Base-by-base conservation (phyloP, 192 early-diverging fungal genomes). In the Dimargaris cristalligena region DNA sequence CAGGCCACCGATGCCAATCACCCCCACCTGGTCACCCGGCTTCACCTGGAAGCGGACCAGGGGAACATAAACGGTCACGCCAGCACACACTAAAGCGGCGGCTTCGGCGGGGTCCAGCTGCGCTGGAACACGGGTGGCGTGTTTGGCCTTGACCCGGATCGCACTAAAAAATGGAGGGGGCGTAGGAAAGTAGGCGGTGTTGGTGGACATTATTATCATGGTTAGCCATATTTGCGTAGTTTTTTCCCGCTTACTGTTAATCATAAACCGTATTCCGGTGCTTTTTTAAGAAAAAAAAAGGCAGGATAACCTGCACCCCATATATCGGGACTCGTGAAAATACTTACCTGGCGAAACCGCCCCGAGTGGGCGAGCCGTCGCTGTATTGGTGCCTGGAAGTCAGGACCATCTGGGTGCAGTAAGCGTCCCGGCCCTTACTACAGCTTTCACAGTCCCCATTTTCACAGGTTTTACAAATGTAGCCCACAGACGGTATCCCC, bases 1-100 rank as follows among this genome's bases (percentile, higher is more conserved):
- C n/a, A 86, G 65, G 45, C 79, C 79, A 14, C 84, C 84, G 35
- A 86, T 72, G 20, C 84, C 84, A 16, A 76, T 67, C 47, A 86
- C 65, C 51, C 75, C 84, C 52, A 86, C 79, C 0, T 41, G 48
- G 47, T 66, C 67, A 0, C 71, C 68, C 1, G 71, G 46, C 28
- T 68, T 71, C 44, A 78, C 68, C 4, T 78, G 62, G 34, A 67
- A 48, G 6, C 69, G 68, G 44, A 67, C 64, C 23, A 87, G 69
- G 23, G 83, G 72, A 14, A 64, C 33, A 51, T 66, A 85, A 28
- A 66, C 63, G 13, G 76, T 76, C 9, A 78, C 72, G 8, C 85
- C 85, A 16, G 84, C 84, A 61, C 85, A 86, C 44, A 86, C 70
- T 54, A 87, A 55, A 3, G 83, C 76, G 9, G 71, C 85, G 6